phyloP scores from a whole-genome alignment of 2,329 filamentous ascomycete species.

The Curvularia sp. region DNA sequence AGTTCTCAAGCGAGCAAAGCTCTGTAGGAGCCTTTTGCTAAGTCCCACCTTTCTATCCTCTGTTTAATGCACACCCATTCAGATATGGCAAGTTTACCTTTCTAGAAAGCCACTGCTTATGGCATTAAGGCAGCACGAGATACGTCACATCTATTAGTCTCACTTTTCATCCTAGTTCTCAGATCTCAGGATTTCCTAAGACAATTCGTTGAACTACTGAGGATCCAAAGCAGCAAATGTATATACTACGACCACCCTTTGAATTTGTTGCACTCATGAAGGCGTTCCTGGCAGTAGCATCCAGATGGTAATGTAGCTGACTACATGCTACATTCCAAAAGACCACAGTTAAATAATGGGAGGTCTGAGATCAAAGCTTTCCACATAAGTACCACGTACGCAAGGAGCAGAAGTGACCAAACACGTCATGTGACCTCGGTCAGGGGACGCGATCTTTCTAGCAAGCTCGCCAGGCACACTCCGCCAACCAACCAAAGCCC shows the following conservation, averaged over 20 bases:
- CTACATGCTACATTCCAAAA: background rate
- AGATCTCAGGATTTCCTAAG: background rate
- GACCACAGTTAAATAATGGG: background rate
- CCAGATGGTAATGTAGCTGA: background rate
- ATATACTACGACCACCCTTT: background rate
- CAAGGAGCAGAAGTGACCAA: background rate
- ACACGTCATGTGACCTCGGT: background rate
- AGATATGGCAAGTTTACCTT: too few relatives aligned
- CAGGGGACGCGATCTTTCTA: background rate
- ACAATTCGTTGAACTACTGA: background rate
- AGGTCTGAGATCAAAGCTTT: background rate
- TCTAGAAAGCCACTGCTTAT: too few relatives aligned
- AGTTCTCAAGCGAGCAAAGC: too few relatives aligned
- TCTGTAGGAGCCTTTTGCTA: background rate
- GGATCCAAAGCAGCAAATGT: background rate
- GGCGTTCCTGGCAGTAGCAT: background rate
- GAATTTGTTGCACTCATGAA: background rate
- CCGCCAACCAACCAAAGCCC: background rate
- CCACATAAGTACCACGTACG: too few relatives aligned
- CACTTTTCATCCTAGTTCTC: background rate
- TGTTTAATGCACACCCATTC: background rate
- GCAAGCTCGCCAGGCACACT: background rate
- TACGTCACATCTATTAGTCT: background rate
- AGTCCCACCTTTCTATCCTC: background rate
- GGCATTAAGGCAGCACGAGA: too few relatives aligned